Base-by-base conservation (phyloP, 495 filamentous ascomycete species). In the Rusavskia elegans region DNA sequence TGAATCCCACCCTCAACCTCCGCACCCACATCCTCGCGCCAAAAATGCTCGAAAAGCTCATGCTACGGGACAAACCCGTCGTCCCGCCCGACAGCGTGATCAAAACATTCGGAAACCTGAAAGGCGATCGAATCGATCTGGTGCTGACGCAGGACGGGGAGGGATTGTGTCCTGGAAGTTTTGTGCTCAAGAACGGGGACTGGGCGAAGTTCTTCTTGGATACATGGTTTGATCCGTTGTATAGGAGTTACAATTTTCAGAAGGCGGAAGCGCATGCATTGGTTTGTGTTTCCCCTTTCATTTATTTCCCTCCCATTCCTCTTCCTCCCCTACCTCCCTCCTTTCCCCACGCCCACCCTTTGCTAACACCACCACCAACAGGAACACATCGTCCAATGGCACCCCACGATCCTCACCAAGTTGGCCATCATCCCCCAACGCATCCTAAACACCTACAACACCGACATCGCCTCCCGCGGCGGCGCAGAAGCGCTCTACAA, bases 41-140 rank as follows among this genome's bases (percentile, higher is more conserved):
- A 30, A 67, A 68, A 54, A 74, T 67, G 37, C 75, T 99, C 30
- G 83, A 89, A 60, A 71, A 69, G n/a, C 56, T 86, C 52, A 95
- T 95, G 86, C 74, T 87, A 52, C 82, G 82, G 62, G 84, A 95
- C 63, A 69, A 80, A 35, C 81, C 93, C 5, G 78, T 99, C 23
- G 93, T 99, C 1, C 93, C 89, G 10, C 90, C 93, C 0, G 87
- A 95, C 59, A 92, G 85, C 69, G 86, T 99, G 52, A 97, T 99
- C 68, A 90, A 84, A 71, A 99, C 93, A 1, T 96, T 94, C 60
- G 66, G 76, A 3, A 84, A 95, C 64, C 74, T 93, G 3, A 78
- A 77, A 45, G 78, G 80, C 39, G 74, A 86, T 32, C 74, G 87
- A 38, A 77, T 95, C 30, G 88, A 95, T 53, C 68, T 97, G 11